Conservation (phyloP, 306 rosid genomes). For the Pterocarpus santalinus region DNA sequence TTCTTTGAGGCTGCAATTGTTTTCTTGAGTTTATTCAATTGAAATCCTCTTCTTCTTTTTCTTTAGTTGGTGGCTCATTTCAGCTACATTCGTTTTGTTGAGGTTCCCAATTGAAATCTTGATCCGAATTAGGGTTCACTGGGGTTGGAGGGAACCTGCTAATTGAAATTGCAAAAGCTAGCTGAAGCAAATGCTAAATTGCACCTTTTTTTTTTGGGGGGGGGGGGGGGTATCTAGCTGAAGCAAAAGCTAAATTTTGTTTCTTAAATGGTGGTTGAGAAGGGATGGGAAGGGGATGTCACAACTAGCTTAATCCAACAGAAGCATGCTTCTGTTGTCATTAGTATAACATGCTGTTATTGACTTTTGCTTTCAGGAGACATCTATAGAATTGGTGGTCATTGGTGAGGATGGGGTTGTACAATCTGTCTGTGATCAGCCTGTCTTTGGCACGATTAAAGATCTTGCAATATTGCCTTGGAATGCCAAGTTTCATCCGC, state of each 20-base stretch:
- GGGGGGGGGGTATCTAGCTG: neutral
- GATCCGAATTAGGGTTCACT: conserved; percentile 1
- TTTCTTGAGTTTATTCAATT: neutral
- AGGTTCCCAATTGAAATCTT: neutral
- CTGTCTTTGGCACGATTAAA: conserved; percentile 90
- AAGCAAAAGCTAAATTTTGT: too few relatives aligned
- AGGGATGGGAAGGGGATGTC: neutral
- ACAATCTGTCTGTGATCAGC: conserved; percentile 88
- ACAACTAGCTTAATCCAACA: conserved; percentile 18
- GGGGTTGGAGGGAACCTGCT: neutral
- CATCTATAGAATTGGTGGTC: conserved; percentile 85
- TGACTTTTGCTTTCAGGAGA: conserved; percentile 68
- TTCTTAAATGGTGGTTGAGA: neutral
- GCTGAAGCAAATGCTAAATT: neutral
- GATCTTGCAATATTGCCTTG: conserved; percentile 88
- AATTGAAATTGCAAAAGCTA: neutral
- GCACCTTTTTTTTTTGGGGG: neutral
- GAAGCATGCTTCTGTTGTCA: conserved; percentile 13
- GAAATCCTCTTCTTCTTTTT: neutral
- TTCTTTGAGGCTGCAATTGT: neutral
- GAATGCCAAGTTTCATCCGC: conserved; percentile 68
- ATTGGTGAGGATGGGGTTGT: conserved; percentile 82
- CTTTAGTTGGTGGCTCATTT: neutral
- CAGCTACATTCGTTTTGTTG: neutral
- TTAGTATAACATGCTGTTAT: neutral